Conservation (phyloP, 148 eudicot genomes). For the Pharnaceum exiguum region DNA sequence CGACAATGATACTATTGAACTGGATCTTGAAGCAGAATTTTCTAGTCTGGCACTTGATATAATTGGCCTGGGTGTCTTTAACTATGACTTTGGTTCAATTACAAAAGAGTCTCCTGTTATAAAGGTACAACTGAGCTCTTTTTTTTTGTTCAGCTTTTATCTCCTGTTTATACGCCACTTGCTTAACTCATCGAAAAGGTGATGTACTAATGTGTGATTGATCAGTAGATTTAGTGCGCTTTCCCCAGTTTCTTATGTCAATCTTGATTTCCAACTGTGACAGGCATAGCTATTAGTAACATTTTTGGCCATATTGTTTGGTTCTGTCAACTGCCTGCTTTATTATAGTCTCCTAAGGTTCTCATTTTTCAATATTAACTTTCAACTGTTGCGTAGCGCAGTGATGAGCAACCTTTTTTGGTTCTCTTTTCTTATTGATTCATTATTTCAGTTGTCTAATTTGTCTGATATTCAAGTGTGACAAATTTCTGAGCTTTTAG, state of each 20-base stretch:
- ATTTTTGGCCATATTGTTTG: neutral
- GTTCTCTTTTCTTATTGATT: no score
- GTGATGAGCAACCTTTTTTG: no score
- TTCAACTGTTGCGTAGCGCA: no score
- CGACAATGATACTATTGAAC: conserved; percentile 44
- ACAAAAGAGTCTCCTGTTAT: conserved; percentile 95
- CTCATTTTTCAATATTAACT: no score
- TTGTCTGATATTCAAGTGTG: no score
- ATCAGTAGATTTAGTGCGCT: no score
- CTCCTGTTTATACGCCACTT: conserved; percentile 7
- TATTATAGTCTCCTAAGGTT: no score
- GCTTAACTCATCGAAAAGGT: conserved; percentile 1
- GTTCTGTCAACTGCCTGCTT: neutral
- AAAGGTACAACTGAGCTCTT: conserved; percentile 45
- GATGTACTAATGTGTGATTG: neutral
- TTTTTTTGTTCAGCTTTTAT: neutral
- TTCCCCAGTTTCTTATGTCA: no score
- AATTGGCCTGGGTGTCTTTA: conserved; percentile 96
- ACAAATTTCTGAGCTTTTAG: no score
- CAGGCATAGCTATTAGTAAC: neutral
- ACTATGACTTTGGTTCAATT: conserved; percentile 93
- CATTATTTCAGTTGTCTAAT: no score
- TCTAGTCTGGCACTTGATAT: conserved; percentile 97
- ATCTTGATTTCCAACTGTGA: no score
- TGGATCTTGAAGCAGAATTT: conserved; percentile 97